Percentiles rank a stretch among this genome's conserved stretches.
These are phyloP conservation scores for Agrocybe chaxingu DNA, from an alignment of 768 basidiomycete species.

Conservation along the genomic window DNA sequence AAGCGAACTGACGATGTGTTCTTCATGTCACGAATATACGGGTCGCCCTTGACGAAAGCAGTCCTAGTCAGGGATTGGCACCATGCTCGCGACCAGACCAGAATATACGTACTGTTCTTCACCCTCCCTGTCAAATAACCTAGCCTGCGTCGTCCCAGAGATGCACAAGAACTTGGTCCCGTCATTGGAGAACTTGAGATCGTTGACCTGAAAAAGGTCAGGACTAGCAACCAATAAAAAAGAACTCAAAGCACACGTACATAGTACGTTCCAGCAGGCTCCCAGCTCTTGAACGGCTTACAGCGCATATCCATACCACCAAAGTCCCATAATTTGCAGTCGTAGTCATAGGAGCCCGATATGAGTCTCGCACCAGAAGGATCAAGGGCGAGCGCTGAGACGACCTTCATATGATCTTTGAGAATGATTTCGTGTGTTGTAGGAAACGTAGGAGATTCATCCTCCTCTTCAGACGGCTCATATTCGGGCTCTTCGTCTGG, in stretches of 20 bases:
- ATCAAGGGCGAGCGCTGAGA: conserved; percentile 89
- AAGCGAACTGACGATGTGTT: conserved; percentile 78
- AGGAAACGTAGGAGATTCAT: conserved; percentile 67
- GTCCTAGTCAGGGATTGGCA: conserved; percentile 59
- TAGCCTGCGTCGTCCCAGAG: conserved; percentile 86
- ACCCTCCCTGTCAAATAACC: conserved; percentile 88
- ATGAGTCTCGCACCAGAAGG: conserved; percentile 90
- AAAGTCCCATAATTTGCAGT: conserved; percentile 98
- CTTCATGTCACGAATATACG: conserved; percentile 98
- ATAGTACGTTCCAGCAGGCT: conserved; percentile 91
- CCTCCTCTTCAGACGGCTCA: conserved; percentile 51
- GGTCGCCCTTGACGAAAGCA: conserved; percentile 90
- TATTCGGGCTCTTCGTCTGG: conserved; percentile 50
- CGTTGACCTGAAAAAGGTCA: conserved; percentile 64
- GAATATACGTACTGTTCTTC: conserved; percentile 75
- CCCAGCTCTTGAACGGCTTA: conserved; percentile 96
- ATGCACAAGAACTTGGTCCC: conserved; percentile 84
- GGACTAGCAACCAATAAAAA: conserved; percentile 3
- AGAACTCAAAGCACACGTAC: conserved; percentile 39
- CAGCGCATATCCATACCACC: conserved; percentile 91
- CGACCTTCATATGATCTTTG: conserved; percentile 95
- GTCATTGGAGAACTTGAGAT: conserved; percentile 85
- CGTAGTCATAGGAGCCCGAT: conserved; percentile 95
- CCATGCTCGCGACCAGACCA: conserved; percentile 20
- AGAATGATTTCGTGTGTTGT: conserved; percentile 87